Percentiles rank a stretch among this genome's conserved stretches.
Conservation (phyloP, 2,329 filamentous ascomycete species). For the Ustilaginoidea virens region DNA sequence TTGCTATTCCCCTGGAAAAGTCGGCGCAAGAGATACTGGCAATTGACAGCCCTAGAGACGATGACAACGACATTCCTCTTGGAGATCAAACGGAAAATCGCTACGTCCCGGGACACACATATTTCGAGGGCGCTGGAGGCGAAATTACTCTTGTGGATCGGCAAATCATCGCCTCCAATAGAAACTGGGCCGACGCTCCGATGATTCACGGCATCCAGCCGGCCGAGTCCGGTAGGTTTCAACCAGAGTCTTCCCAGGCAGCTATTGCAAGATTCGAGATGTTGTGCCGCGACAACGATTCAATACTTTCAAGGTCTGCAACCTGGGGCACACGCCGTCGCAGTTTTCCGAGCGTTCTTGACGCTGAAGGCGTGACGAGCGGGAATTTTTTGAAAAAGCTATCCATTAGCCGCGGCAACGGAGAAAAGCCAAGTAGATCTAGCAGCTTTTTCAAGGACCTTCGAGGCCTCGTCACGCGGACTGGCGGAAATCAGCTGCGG, state of each 20-base stretch:
- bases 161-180: constrained; percentile 31
- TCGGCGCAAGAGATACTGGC: constrained; percentile 10
- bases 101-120: constrained; percentile 31
- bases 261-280: constrained; percentile 37
- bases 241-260: constrained; percentile 35
- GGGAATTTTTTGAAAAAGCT: constrained; percentile 49
- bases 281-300: constrained; percentile 38
- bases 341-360: constrained; percentile 43
- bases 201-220: constrained; percentile 27
- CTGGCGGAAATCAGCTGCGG: constrained; percentile 25
- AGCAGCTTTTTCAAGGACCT: constrained; percentile 30
- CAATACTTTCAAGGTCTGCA: constrained; percentile 45
- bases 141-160: constrained; percentile 30
- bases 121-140: constrained; percentile 27
- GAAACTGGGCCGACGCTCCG: constrained; percentile 34
- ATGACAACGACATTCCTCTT: constrained; percentile 27
- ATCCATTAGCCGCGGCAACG: constrained; percentile 30
- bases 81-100: constrained; percentile 35
- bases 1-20: constrained; percentile 12
- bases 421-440: constrained; percentile 30
- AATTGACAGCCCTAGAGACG: constrained; percentile 9
- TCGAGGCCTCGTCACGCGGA: constrained; percentile 32
- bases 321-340: constrained; percentile 56
- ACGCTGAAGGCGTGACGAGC: constrained; percentile 35
- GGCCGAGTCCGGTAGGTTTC: constrained; percentile 16